Percentiles rank a stretch among this genome's conserved stretches.
phyloP scores from a whole-genome alignment of 176 grass and related monocot genomes.

The Cymbopogon citratus region DNA sequence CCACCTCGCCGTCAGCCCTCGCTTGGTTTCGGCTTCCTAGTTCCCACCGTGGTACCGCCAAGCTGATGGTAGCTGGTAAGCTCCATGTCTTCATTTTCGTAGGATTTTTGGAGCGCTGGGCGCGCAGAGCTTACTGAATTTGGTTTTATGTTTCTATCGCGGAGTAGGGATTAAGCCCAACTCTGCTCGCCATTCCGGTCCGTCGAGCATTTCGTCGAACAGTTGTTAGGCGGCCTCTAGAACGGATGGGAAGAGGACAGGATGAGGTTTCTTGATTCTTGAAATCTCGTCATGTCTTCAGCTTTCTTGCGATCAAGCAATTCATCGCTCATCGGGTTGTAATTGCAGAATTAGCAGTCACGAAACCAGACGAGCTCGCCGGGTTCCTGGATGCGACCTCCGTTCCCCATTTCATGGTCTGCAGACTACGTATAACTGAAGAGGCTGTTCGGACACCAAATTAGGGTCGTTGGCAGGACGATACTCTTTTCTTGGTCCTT shows the following conservation, averaged over 20 bases:
- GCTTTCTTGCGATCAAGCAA: background rate
- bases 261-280: background rate
- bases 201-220: constrained; percentile 28
- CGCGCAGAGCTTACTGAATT: background rate
- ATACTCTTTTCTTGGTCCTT: background rate
- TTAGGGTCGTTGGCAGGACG: background rate
- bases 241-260: background rate
- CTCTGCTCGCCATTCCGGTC: background rate
- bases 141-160: background rate
- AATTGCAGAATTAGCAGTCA: background rate
- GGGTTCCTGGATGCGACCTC: background rate
- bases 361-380: background rate
- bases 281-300: background rate
- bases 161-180: background rate
- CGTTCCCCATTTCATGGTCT: background rate
- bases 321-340: background rate
- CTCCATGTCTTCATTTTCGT: background rate
- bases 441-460: background rate
- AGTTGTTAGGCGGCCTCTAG: background rate
- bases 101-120: background rate
- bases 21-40: background rate
- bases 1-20: background rate
- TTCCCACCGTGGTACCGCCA: background rate
- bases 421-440: background rate
- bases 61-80: background rate